phyloP scores from a whole-genome alignment of 1,139 yeast genomes.

The Candida sp. region DNA sequence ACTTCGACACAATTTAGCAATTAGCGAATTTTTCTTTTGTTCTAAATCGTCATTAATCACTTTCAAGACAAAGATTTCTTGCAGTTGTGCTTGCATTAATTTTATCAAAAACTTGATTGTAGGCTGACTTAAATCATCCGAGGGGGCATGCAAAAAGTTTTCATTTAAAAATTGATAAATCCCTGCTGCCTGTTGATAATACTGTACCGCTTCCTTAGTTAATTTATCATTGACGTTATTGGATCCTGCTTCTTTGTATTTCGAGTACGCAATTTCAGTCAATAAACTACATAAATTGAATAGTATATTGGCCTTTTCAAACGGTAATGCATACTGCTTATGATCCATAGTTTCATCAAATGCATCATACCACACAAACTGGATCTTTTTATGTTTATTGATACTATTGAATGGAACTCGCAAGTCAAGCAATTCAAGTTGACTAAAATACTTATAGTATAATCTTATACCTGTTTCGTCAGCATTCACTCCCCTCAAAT shows the following conservation, averaged over 20 bases:
- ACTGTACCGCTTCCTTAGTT: slow-evolving; percentile 54
- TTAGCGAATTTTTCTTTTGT: slow-evolving; percentile 58
- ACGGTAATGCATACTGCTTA: slow-evolving; percentile 60
- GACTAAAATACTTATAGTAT: slow-evolving; percentile 74
- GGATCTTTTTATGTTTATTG: slow-evolving; percentile 49
- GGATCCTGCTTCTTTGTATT: slow-evolving; percentile 40
- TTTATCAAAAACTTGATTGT: slow-evolving; percentile 63
- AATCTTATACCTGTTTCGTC: slow-evolving; percentile 49
- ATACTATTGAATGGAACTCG: slow-evolving; percentile 64
- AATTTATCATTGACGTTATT: slow-evolving; percentile 43
- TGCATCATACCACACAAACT: slow-evolving; percentile 83
- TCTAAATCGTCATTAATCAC: slow-evolving; percentile 49
- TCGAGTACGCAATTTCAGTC: slow-evolving; percentile 48
- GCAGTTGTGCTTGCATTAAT: slow-evolving; percentile 83
- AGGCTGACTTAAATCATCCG: slow-evolving; percentile 69
- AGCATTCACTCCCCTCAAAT: slow-evolving; percentile 54
- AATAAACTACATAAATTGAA: slow-evolving; percentile 55
- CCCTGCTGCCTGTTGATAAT: slow-evolving; percentile 79
- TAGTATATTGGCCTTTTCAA: slow-evolving; percentile 83
- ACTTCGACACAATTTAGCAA: slow-evolving; percentile 68
- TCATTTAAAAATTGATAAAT: slow-evolving; percentile 69
- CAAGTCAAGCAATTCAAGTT: slow-evolving; percentile 74
- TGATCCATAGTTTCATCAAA: slow-evolving; percentile 41
- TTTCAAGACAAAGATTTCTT: slow-evolving; percentile 73
- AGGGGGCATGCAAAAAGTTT: slow-evolving; percentile 88